These are phyloP conservation scores for Aspergillus tubingensis DNA, from an alignment of 2,329 filamentous ascomycete species.

Conservation along the genomic window DNA sequence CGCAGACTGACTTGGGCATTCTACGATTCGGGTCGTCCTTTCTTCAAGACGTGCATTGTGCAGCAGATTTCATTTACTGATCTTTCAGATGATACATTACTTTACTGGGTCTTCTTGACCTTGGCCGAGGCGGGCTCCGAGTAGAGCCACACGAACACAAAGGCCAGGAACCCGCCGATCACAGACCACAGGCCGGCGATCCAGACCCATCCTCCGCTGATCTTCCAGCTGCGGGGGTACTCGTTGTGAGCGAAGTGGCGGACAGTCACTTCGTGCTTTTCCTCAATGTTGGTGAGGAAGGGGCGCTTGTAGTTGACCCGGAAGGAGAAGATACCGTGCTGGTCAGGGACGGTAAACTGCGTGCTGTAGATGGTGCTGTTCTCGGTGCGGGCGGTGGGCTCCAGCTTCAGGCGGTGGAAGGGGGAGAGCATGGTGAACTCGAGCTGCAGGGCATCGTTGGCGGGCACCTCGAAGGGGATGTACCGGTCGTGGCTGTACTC, in stretches of 20 bases:
- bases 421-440: slow-evolving; percentile 99
- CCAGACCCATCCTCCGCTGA: slow-evolving; percentile 92
- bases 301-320: slow-evolving; percentile 95
- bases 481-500: slow-evolving; percentile 78
- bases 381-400: slow-evolving; percentile 57
- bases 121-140: slow-evolving; percentile 56
- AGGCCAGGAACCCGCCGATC: slow-evolving; percentile 77
- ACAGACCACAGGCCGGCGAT: slow-evolving; percentile 85
- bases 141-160: slow-evolving; percentile 87
- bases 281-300: slow-evolving; percentile 83
- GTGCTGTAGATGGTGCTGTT: slow-evolving; percentile 73
- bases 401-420: slow-evolving; percentile 83
- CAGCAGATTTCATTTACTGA: slow-evolving; percentile 1
- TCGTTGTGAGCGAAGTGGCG: slow-evolving; percentile 97
- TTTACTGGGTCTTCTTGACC: slow-evolving; percentile 53
- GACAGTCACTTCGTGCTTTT: slow-evolving; percentile 93
- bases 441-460: slow-evolving; percentile 77
- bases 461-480: slow-evolving; percentile 69
- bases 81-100: slow-evolving; percentile 30
- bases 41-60: background rate
- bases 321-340: slow-evolving; percentile 99
- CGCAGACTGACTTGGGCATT: background rate
- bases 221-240: slow-evolving; percentile 87
- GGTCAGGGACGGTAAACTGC: slow-evolving; percentile 83
- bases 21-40: slow-evolving; percentile 7